Evolutionary conservation across 169 alveolate species (phyloP).

Genomic region (Plasmodium knowlesi): DNA sequence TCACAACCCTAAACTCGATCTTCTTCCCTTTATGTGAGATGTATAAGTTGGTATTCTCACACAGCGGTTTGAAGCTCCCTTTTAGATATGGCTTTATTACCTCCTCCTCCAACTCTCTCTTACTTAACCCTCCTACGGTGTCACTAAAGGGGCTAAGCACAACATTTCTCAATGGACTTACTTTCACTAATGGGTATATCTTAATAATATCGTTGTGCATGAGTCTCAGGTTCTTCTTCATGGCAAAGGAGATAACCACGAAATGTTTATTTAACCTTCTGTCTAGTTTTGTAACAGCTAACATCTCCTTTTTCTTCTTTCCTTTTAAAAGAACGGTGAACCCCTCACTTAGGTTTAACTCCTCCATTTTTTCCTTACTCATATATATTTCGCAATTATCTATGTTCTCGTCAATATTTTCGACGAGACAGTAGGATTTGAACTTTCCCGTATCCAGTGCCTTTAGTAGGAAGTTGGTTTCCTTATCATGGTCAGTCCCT

Average conservation of each 20-base stretch:
- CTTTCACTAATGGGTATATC: conserved; percentile 27
- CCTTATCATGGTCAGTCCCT: background rate
- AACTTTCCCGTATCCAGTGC: conserved; percentile 63
- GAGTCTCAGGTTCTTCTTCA: conserved; percentile 46
- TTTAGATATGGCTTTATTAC: conserved; percentile 34
- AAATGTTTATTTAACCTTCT: conserved; percentile 12
- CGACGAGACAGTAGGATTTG: conserved; percentile 54
- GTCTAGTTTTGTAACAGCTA: conserved; percentile 20
- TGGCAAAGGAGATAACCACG: conserved; percentile 40
- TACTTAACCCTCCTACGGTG: conserved; percentile 20
- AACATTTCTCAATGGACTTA: conserved; percentile 4
- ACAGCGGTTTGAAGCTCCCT: conserved; percentile 43
- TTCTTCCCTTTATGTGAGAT: conserved; percentile 40
- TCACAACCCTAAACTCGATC: conserved; percentile 80
- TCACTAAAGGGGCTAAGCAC: conserved; percentile 60
- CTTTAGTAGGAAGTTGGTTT: conserved; percentile 25
- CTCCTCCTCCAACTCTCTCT: conserved; percentile 23
- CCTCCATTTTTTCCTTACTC: conserved; percentile 49
- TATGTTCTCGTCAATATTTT: conserved; percentile 30
- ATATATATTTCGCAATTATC: conserved; percentile 64
- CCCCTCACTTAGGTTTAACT: conserved; percentile 23
- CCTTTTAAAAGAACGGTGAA: conserved; percentile 52
- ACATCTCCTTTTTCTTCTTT: conserved; percentile 55
- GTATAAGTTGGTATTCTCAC: conserved; percentile 17
- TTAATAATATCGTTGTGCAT: conserved; percentile 65